These are phyloP conservation scores for Paramecium octaurelia DNA, from an alignment of 73 alveolate species.

Conservation along the genomic window DNA sequence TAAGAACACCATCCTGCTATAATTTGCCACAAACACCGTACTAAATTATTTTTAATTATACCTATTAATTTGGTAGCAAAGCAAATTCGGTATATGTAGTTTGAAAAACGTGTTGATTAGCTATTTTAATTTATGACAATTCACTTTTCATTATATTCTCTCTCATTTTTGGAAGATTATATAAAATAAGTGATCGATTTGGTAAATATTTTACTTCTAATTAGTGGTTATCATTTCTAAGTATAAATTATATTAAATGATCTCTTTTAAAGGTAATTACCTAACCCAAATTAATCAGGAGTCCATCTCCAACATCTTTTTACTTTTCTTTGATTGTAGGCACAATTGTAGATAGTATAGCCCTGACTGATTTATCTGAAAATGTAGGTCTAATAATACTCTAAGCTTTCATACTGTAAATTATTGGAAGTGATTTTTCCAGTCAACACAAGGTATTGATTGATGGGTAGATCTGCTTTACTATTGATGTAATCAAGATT, in stretches of 20 bases:
- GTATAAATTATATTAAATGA: neutral
- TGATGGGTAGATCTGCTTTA: neutral
- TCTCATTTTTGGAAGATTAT: neutral
- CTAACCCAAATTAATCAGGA: neutral
- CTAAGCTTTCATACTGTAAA: neutral
- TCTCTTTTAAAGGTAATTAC: neutral
- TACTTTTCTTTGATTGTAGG: neutral
- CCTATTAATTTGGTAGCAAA: constrained; percentile 2
- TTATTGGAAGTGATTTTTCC: neutral
- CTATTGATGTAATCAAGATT: neutral
- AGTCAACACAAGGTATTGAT: constrained; percentile 3
- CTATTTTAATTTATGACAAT: neutral
- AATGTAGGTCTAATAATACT: neutral
- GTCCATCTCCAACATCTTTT: constrained; percentile 18
- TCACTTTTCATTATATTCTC: neutral
- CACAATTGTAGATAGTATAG: neutral
- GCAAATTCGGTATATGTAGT: constrained; percentile 43
- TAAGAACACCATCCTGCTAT: neutral
- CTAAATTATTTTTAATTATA: neutral
- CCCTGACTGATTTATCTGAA: neutral
- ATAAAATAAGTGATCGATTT: neutral
- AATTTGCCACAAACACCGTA: constrained; percentile 2
- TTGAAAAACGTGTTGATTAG: neutral
- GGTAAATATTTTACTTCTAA: neutral
- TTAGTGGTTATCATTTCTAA: neutral